Conservation (phyloP, 2,329 filamentous ascomycete genomes). For the Aphanocladium album region DNA sequence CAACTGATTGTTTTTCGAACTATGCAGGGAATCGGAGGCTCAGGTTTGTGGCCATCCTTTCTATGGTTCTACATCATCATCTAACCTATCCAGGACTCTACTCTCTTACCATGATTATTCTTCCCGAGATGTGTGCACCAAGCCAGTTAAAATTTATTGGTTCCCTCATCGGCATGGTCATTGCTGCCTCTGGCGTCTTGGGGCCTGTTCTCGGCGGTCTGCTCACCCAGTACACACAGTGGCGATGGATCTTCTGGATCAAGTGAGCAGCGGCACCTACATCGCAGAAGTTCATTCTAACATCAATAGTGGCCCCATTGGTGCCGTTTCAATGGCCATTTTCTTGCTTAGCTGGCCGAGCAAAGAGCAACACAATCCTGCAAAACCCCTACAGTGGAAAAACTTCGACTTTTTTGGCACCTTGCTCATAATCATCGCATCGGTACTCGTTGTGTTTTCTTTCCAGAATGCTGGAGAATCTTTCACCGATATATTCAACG, state of each 20-base stretch:
- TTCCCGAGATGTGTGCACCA: conserved; percentile 44
- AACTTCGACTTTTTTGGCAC: conserved; percentile 51
- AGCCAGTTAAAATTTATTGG: conserved; percentile 38
- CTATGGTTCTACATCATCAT: too few species aligned
- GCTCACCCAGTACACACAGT: conserved; percentile 43
- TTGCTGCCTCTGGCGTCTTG: conserved; percentile 44
- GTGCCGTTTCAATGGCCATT: conserved; percentile 38
- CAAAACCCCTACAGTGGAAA: conserved; percentile 38
- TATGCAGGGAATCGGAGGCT: conserved; percentile 44
- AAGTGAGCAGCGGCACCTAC: conserved; percentile 39
- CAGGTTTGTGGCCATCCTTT: conserved; percentile 38
- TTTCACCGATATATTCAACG: conserved; percentile 36
- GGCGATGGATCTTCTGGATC: conserved; percentile 56
- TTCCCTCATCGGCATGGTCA: conserved; percentile 43
- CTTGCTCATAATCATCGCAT: conserved; percentile 46
- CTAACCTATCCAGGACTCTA: conserved; percentile 48
- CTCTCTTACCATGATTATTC: conserved; percentile 50
- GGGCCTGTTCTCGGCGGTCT: conserved; percentile 49
- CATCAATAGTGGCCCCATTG: conserved; percentile 43
- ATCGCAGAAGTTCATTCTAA: conserved; percentile 9
- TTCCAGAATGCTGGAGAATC: conserved; percentile 47
- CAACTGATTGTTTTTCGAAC: conserved; percentile 38
- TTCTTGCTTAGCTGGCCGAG: conserved; percentile 49
- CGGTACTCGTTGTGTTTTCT: conserved; percentile 52
- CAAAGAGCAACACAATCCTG: conserved; percentile 32